Conservation (phyloP, 116 monocot genomes). For the Posidonia oceanica region DNA sequence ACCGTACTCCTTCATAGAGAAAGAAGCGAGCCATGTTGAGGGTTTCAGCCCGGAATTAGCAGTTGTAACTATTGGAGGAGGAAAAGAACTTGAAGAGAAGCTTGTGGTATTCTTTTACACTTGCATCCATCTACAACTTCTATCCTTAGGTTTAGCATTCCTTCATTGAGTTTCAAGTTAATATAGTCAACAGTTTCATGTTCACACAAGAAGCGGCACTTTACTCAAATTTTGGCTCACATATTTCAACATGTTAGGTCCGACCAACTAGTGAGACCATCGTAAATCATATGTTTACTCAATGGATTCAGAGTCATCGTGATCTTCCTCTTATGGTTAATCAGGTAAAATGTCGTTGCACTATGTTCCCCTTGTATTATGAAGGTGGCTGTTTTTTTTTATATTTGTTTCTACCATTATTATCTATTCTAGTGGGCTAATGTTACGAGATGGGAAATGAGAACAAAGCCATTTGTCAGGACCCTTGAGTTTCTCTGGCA, state of each 20-base stretch:
- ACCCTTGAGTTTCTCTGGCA: conserved; percentile 99
- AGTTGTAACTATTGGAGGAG: conserved; percentile 94
- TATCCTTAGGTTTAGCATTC: neutral
- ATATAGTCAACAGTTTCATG: neutral
- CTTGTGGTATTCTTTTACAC: conserved; percentile 56
- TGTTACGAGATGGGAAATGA: conserved; percentile 99
- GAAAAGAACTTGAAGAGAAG: conserved; percentile 99
- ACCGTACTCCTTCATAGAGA: conserved; percentile 95
- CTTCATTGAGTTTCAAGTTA: neutral
- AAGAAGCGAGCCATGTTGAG: conserved; percentile 98
- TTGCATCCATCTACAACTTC: neutral
- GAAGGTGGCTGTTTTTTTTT: neutral
- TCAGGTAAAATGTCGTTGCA: conserved; percentile 34
- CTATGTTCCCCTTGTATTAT: neutral
- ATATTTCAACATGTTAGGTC: conserved; percentile 51
- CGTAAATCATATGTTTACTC: conserved; percentile 99
- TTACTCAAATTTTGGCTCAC: neutral
- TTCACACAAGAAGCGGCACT: neutral
- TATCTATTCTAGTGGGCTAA: conserved; percentile 71
- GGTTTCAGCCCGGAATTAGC: conserved; percentile 98
- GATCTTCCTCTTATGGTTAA: conserved; percentile 98
- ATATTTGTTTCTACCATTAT: neutral
- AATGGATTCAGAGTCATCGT: conserved; percentile 98
- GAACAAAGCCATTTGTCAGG: conserved; percentile 98
- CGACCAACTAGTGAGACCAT: conserved; percentile 99